Evolutionary conservation across 257 asterid species (phyloP).

Genomic region (Solanum sejunctum): DNA sequence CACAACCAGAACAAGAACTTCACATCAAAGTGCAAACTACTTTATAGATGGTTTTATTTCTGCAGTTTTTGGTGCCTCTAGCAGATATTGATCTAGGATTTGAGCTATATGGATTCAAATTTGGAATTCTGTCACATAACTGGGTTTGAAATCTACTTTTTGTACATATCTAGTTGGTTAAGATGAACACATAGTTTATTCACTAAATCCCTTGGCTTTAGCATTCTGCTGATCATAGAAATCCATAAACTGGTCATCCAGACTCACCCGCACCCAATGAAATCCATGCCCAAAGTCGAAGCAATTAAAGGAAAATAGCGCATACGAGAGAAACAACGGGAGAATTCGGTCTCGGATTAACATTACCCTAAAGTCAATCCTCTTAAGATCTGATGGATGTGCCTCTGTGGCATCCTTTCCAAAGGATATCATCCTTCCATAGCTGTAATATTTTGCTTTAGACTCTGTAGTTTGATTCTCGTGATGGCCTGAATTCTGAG

Average conservation of each 20-base stretch:
- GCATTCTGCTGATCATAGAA: not conserved
- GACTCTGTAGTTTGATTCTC: conserved; percentile 18
- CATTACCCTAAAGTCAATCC: conserved; percentile 72
- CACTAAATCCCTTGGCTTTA: not conserved
- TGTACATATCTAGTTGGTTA: not conserved
- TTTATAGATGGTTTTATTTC: not conserved
- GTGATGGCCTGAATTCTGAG: conserved; percentile 16
- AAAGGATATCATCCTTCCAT: conserved; percentile 75
- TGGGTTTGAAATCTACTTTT: not conserved
- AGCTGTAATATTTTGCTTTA: conserved; percentile 20
- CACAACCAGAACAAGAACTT: not conserved
- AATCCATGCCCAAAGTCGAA: not conserved
- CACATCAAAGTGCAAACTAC: not conserved
- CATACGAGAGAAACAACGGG: not conserved
- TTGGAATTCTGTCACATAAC: not conserved
- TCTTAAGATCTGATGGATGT: conserved; percentile 48
- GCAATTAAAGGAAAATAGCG: not conserved
- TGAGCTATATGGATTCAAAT: not conserved
- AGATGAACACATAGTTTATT: not conserved
- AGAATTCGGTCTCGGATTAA: not conserved
- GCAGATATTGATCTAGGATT: not conserved
- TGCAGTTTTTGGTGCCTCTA: not conserved
- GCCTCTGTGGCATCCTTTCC: conserved; percentile 55
- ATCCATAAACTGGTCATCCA: not conserved
- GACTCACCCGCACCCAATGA: not conserved